These are phyloP conservation scores for Apophysomyces sp. DNA, from an alignment of 371 early-diverging fungal species.

Conservation along the genomic window DNA sequence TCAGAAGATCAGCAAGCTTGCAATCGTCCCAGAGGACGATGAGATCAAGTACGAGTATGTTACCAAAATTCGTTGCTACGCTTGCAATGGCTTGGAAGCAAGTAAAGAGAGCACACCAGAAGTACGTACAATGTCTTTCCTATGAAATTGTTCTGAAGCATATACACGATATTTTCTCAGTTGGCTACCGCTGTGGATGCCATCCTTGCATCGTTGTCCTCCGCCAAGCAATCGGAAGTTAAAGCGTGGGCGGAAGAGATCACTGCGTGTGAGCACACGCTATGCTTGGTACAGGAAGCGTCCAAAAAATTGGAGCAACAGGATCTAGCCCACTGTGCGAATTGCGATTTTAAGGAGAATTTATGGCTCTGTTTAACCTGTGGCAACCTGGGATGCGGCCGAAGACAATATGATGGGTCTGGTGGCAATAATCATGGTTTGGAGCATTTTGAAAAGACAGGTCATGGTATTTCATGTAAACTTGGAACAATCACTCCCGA, in stretches of 20 bases:
- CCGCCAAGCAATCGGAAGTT: slow-evolving; percentile 83
- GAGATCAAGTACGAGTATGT: slow-evolving; percentile 70
- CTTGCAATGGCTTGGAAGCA: slow-evolving; percentile 55
- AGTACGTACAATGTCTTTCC: slow-evolving; percentile 13
- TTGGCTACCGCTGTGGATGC: slow-evolving; percentile 60
- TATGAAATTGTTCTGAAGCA: not conserved
- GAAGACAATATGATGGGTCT: slow-evolving; percentile 94
- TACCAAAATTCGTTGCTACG: slow-evolving; percentile 68
- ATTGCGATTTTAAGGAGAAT: slow-evolving; percentile 88
- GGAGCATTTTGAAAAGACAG: slow-evolving; percentile 82
- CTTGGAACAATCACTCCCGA: slow-evolving; percentile 98
- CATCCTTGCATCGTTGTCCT: slow-evolving; percentile 75
- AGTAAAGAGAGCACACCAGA: slow-evolving; percentile 26
- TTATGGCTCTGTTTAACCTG: slow-evolving; percentile 82
- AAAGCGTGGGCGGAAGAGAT: slow-evolving; percentile 93
- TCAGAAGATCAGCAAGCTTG: slow-evolving; percentile 87
- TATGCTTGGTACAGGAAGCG: slow-evolving; percentile 63
- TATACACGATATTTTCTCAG: slow-evolving; percentile 25
- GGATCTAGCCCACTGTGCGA: slow-evolving; percentile 72
- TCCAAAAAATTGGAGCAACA: slow-evolving; percentile 50
- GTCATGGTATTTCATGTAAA: slow-evolving; percentile 87
- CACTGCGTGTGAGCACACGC: slow-evolving; percentile 80
- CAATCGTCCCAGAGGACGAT: slow-evolving; percentile 74
- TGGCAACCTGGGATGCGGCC: slow-evolving; percentile 80
- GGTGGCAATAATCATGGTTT: slow-evolving; percentile 99